Conservation (phyloP, 2,329 filamentous ascomycete genomes). For the Anthostomella pinea region DNA sequence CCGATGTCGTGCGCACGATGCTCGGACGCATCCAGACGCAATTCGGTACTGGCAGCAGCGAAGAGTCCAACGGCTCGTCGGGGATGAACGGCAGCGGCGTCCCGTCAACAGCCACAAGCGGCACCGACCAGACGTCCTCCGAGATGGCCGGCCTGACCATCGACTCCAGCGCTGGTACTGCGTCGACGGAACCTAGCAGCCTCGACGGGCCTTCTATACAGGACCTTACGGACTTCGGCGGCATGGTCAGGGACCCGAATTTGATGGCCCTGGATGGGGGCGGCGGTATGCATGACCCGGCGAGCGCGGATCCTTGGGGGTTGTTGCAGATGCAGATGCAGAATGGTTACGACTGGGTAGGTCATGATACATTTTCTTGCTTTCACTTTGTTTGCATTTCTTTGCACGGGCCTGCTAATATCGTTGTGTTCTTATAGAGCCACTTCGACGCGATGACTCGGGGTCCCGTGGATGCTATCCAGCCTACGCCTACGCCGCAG, state of each 20-base stretch:
- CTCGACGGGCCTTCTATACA: slow-evolving; percentile 9
- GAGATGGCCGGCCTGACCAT: slow-evolving; percentile 19
- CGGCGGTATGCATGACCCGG: slow-evolving; percentile 9
- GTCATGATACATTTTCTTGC: slow-evolving; percentile 7
- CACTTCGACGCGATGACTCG: slow-evolving; percentile 27
- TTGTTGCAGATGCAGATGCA: slow-evolving; percentile 17
- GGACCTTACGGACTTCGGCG: slow-evolving; percentile 16
- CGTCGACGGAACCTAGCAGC: slow-evolving; percentile 10
- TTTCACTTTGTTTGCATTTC: background rate
- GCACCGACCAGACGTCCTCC: slow-evolving; percentile 9
- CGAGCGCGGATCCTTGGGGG: slow-evolving; percentile 22
- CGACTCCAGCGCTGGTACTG: slow-evolving; percentile 5
- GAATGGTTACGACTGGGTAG: slow-evolving; percentile 28
- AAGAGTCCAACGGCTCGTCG: slow-evolving; percentile 4
- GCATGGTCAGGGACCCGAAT: slow-evolving; percentile 11
- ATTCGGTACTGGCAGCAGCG: slow-evolving; percentile 13
- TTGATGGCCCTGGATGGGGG: slow-evolving; percentile 2
- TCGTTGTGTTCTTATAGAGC: slow-evolving; percentile 14
- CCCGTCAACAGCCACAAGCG: background rate
- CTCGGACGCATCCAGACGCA: slow-evolving; percentile 38
- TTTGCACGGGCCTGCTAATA: background rate
- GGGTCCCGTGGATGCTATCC: slow-evolving; percentile 16
- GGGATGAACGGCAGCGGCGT: slow-evolving; percentile 1
- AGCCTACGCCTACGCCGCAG: slow-evolving; percentile 16
- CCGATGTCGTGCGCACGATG: slow-evolving; percentile 44